Evolutionary conservation across 306 rosid genomes (phyloP), one percentile per base, ranked within the genome.

Genomic region (Casuarina glauca): DNA sequence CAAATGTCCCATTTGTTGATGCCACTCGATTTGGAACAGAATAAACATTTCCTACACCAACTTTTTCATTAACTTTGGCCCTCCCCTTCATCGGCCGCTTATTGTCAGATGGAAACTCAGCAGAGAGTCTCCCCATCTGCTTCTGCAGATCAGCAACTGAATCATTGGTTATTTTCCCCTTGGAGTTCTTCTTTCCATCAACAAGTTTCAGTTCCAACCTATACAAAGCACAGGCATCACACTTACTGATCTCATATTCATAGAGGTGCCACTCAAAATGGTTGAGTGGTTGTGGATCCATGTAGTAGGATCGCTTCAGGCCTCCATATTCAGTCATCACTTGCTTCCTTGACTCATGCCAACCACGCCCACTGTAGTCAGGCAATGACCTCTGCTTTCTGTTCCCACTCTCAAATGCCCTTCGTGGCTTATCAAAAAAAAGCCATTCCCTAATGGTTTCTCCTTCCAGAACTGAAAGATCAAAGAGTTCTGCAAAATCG

Each of bases 291-390:
- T 95, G 99, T 2, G 99, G 99, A 80, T 95, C 99, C 99, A 95
- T 95, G 70, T 95, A 95, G 83, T 95, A 95, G 76, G 99, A 95
- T 78, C 99, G 85, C 90, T 95, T 95, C 81, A 95, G 93, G 69
- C 99, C 99, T 73, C 94, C 90, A 77, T 78, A 91, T 75, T 93
- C 99, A 87, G 82, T 95, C 89, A 95, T 91, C 71, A 95, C 94
- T 90, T 95, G 99, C 94, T 95, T 95, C 84, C 99, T 93, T 32
- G 99, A 95, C 85, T 95, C 99, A 64, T 95, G 99, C 99, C 99
- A 95, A 80, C 99, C 99, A 57, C 99, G 93, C 57, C 99, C 99
- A 13, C 87, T 87, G 80, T 93, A 95, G 87, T 95, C 99, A 4
- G 99, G 99, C 84, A 95, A 76, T 7, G 99, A 95, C 84, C 99